Evolutionary conservation across 192 early-diverging fungal species (phyloP), one percentile per base, ranked within the genome.

Genomic region (Gorgonomyces haynaldii): DNA sequence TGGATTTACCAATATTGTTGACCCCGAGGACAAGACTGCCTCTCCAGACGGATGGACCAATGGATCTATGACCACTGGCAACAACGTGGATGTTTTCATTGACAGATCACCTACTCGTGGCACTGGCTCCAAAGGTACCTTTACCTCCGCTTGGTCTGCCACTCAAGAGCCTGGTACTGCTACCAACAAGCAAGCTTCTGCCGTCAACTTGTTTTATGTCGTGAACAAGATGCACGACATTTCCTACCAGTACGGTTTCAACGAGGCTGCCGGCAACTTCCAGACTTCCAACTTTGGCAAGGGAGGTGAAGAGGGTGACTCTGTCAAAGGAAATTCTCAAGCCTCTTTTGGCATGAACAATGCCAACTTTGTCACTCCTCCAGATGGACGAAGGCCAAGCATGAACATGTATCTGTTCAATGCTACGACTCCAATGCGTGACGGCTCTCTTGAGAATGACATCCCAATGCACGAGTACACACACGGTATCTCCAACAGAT

Each of bases 391-490:
- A 15, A 53, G 52, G 29, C 48, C 54, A 1, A 58, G 44, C 45
- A 81, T 78, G 74, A 56, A 57, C 59, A 72, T 75, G 69, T 72
- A 66, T 49, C 44, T 64, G 7, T 76, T 57, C 50, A 60, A 54
- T 39, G 52, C 67, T 19, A 66, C 64, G 13, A 42, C 19, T 19
- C 81, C 78, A 16, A 55, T 55, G 37, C 70, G 78, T 40, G 81
- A 82, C 40, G 74, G 70, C 20, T 66, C 55, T 30, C 45, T 80
- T 26, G 81, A 82, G 31, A 65, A 68, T 53, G 67, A 57, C 42
- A 68, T 84, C 16, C 53, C 73, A 17, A 57, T 67, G 41, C 78
- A 81, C 50, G 78, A 81, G 61, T 67, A 69, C 52, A 60, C 51
- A 9, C 79, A 81, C 56, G 79, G 76, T 25, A 57, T 81, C 45